These are phyloP conservation scores for Lactifluus volemus DNA, from an alignment of 768 basidiomycete genomes.

Conservation along the genomic window DNA sequence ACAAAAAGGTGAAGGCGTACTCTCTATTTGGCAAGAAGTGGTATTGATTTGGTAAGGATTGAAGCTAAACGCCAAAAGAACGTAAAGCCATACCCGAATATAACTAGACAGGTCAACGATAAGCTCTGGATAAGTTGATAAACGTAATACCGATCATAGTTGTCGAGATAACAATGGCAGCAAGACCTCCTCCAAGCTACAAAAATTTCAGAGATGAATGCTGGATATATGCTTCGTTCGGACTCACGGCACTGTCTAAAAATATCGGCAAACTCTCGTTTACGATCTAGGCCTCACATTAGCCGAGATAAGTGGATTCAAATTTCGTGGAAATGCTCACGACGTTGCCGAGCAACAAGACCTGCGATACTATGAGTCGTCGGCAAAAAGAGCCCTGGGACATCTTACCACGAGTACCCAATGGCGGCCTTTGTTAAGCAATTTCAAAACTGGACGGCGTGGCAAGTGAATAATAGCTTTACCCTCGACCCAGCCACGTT, in stretches of 20 bases:
- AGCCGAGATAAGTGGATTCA: not conserved
- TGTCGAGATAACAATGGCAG: constrained; percentile 73
- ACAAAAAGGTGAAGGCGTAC: not conserved
- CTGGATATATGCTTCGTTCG: not conserved
- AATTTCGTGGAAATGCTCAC: constrained; percentile 32
- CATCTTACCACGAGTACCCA: constrained; percentile 82
- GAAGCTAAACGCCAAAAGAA: not conserved
- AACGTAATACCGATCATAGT: constrained; percentile 49
- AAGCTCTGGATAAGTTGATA: not conserved
- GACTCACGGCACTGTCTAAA: constrained; percentile 56
- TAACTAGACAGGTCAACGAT: constrained; percentile 37
- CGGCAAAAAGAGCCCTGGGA: constrained; percentile 13
- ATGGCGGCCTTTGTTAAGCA: constrained; percentile 45
- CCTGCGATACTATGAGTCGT: constrained; percentile 32
- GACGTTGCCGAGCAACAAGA: constrained; percentile 83
- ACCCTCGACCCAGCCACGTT: not conserved
- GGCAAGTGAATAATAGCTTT: not conserved
- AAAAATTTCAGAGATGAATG: not conserved
- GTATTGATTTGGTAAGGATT: not conserved
- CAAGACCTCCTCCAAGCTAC: constrained; percentile 58
- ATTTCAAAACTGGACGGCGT: constrained; percentile 31
- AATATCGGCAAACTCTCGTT: constrained; percentile 83
- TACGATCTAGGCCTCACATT: constrained; percentile 41
- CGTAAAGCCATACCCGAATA: constrained; percentile 58
- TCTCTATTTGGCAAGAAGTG: not conserved